Evolutionary conservation across 2,329 filamentous ascomycete species (phyloP), one percentile per base, ranked within the genome.

Genomic region (Beauveria pseudobassiana): DNA sequence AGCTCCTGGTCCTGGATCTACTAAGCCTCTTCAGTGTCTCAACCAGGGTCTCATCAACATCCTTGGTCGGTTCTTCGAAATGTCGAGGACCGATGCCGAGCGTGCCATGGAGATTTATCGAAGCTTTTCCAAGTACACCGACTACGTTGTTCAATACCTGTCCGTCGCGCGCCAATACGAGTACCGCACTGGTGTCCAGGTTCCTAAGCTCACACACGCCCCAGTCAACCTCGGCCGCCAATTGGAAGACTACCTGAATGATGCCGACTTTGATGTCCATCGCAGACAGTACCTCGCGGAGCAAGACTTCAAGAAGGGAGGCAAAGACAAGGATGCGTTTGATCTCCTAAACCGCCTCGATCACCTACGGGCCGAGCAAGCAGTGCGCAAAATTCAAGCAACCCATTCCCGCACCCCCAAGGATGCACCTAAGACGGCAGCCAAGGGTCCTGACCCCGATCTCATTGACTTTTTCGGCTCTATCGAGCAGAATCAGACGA

Each of bases 41-140:
- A 99, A 99, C 71, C 92, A 97, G 76, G 95, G 91, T 54, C 90
- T 96, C 71, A 99, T 99, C 76, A 97, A 96, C 74, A 91, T 99
- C 63, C 79, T 99, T 62, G 91, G 95, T 68, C 91, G 96, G 75
- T 99, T 98, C 75, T 99, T 99, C 69, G 95, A 99, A 77, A 93
- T 99, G 89, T 97, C 95, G 56, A 91, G 90, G 70, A 83, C 90
- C 28, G 95, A 99, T 75, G 96, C 95, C 63, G 91, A 97, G 73
- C 85, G 93, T 65, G 92, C 95, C 62, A 86, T 99, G 76, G 83
- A 87, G 64, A 93, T 99, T 64, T 99, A 99, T 76, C 90, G 93
- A 71, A 89, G 83, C 18, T 99, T 99, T 70, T 91, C 91, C 18
- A 89, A 86, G 69, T 93, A 96, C 74, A 99, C 95, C 7, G 93